Evolutionary conservation across 1,284 basidiomycete genomes (phyloP).

Genomic region (Athelia psychrophila): DNA sequence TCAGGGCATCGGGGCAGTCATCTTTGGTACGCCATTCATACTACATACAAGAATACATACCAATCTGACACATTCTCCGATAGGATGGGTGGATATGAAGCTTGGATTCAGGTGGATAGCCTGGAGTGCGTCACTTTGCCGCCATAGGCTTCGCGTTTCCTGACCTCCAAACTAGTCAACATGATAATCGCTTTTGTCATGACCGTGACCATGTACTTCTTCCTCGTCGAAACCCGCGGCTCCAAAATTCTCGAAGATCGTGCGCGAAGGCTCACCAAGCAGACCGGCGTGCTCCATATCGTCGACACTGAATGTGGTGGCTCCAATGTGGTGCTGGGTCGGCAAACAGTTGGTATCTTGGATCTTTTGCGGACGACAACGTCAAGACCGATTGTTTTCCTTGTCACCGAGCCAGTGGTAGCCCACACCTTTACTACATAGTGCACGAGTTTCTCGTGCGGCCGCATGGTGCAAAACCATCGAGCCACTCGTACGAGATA

Average conservation of each 20-base stretch:
- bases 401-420: neutral
- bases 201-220: neutral
- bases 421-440: no score
- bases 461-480: no score
- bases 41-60: neutral
- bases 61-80: neutral
- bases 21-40: neutral
- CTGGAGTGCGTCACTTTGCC: neutral
- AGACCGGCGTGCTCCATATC: neutral
- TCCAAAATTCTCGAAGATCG: neutral
- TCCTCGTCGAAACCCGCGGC: slow-evolving; percentile 1
- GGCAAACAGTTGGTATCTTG: neutral
- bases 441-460: no score
- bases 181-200: slow-evolving; percentile 1
- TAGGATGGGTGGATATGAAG: slow-evolving; percentile 1
- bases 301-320: neutral
- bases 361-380: neutral
- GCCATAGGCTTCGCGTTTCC: neutral
- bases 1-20: neutral
- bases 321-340: neutral
- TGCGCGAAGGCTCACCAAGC: neutral
- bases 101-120: neutral
- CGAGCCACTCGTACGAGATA: no score
- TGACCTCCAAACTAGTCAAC: neutral
- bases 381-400: slow-evolving; percentile 1